Percentiles rank a stretch among this genome's conserved stretches.
Conservation (phyloP, 2,329 filamentous ascomycete genomes). For the Mariannaea elegans region DNA sequence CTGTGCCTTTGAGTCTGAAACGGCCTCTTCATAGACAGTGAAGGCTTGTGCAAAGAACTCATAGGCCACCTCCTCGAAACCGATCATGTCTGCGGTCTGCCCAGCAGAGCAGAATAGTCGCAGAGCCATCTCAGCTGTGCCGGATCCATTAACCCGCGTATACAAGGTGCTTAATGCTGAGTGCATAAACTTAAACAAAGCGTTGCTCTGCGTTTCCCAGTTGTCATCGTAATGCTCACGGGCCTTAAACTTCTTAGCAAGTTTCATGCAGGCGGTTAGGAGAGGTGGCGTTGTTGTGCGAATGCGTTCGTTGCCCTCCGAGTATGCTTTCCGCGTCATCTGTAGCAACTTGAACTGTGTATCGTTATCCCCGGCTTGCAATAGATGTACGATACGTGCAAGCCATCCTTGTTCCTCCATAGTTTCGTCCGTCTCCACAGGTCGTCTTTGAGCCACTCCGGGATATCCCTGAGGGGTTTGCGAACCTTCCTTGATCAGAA, state of each 20-base stretch:
- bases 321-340: conserved; percentile 84
- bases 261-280: conserved; percentile 87
- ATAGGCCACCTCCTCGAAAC: conserved; percentile 95
- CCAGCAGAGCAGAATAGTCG: conserved; percentile 92
- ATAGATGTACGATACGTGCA: conserved; percentile 88
- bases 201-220: conserved; percentile 72
- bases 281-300: conserved; percentile 95
- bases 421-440: conserved; percentile 91
- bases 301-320: conserved; percentile 92
- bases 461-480: conserved; percentile 87
- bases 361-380: conserved; percentile 86
- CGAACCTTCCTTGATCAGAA: conserved; percentile 92
- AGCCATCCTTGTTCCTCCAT: conserved; percentile 98
- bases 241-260: conserved; percentile 87
- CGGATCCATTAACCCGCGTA: conserved; percentile 78
- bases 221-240: conserved; percentile 83
- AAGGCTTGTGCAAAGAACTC: conserved; percentile 99
- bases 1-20: conserved; percentile 94
- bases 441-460: conserved; percentile 78
- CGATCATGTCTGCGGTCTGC: conserved; percentile 89
- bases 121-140: conserved; percentile 86
- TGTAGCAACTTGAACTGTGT: conserved; percentile 95
- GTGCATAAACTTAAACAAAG: conserved; percentile 96
- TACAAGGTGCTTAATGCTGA: conserved; percentile 87
- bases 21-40: conserved; percentile 95